These are phyloP conservation scores for Thelephora aurantiotincta DNA, from an alignment of 768 basidiomycete species.

Conservation along the genomic window DNA sequence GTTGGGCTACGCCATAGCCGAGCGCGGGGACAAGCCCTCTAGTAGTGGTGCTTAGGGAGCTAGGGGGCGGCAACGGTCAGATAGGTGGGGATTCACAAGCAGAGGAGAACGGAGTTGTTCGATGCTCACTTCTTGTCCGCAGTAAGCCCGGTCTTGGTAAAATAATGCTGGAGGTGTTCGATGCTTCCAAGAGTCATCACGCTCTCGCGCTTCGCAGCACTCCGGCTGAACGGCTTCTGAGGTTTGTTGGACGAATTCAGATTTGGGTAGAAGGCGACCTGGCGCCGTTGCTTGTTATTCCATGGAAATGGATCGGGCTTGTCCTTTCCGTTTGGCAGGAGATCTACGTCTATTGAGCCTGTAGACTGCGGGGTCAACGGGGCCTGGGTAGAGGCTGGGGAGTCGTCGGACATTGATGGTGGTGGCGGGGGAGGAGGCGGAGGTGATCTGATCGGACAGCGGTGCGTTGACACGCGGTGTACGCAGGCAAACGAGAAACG, in stretches of 20 bases:
- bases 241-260: constrained; percentile 56
- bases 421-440: too few species aligned
- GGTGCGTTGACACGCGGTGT: too few species aligned
- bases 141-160: constrained; percentile 74
- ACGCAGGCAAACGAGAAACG: too few species aligned
- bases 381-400: background rate
- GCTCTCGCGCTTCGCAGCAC: constrained; percentile 85
- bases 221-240: constrained; percentile 76
- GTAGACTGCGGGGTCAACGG: background rate
- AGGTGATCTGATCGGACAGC: too few species aligned
- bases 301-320: background rate
- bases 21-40: constrained; percentile 66
- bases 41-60: constrained; percentile 33
- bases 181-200: constrained; percentile 94
- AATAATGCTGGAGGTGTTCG: constrained; percentile 90
- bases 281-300: constrained; percentile 39
- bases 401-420: background rate
- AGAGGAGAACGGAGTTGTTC: background rate
- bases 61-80: constrained; percentile 9
- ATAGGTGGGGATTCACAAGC: background rate
- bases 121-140: constrained; percentile 54
- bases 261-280: constrained; percentile 70
- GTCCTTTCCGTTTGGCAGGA: background rate
- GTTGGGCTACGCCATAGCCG: constrained; percentile 25
- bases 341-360: background rate